Evolutionary conservation across 2,329 filamentous ascomycete species (phyloP).

Genomic region (Penicillium sp.): DNA sequence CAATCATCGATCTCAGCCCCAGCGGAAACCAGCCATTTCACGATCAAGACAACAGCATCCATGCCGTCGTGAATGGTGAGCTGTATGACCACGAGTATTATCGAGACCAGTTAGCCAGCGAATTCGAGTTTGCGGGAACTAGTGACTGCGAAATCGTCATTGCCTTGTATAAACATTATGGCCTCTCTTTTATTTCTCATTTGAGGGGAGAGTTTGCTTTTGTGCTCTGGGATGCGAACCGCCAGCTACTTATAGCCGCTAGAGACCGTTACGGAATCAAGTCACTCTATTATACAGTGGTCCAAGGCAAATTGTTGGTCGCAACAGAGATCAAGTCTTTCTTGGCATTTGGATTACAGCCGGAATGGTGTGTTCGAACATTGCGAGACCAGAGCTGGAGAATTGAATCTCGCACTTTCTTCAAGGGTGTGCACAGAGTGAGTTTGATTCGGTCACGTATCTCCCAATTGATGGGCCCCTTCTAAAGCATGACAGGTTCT

Average conservation of each 20-base stretch:
- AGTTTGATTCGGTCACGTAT: not conserved
- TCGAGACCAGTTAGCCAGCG: not conserved
- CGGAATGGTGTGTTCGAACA: slow-evolving; percentile 53
- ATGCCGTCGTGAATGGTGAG: slow-evolving; percentile 60
- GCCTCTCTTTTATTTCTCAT: slow-evolving; percentile 46
- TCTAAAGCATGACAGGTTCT: slow-evolving; percentile 32
- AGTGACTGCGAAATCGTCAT: slow-evolving; percentile 55
- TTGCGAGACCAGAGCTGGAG: slow-evolving; percentile 47
- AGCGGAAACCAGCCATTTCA: slow-evolving; percentile 51
- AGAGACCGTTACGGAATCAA: slow-evolving; percentile 59
- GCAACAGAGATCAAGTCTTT: slow-evolving; percentile 57
- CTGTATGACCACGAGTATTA: slow-evolving; percentile 53
- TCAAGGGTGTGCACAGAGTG: slow-evolving; percentile 44
- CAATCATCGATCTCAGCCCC: slow-evolving; percentile 53
- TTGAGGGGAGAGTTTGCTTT: slow-evolving; percentile 57
- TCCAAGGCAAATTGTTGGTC: slow-evolving; percentile 44
- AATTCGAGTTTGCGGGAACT: slow-evolving; percentile 38
- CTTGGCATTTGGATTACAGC: slow-evolving; percentile 50
- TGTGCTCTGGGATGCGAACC: slow-evolving; percentile 49
- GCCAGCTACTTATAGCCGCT: slow-evolving; percentile 45
- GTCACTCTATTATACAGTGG: slow-evolving; percentile 54
- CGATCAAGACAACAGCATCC: slow-evolving; percentile 41
- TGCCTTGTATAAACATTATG: slow-evolving; percentile 52
- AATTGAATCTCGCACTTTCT: slow-evolving; percentile 49
- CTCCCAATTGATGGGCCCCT: not conserved